Conservation (phyloP, 2,329 filamentous ascomycete species). For the Pseudogymnoascus sp. region DNA sequence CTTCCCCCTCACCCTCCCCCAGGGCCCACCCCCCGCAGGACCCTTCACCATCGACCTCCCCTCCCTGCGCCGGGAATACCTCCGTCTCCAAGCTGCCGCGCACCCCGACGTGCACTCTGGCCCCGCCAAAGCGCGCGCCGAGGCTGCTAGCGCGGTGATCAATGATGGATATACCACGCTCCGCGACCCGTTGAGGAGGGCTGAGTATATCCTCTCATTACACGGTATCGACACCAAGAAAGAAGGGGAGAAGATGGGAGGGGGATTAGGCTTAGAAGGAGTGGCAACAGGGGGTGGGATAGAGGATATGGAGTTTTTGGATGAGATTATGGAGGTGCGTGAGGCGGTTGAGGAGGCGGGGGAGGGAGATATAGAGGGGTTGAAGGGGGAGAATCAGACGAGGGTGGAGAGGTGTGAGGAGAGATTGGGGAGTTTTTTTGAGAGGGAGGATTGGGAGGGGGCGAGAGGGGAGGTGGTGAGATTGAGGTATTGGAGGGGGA, state of each 20-base stretch:
- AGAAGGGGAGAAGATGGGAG: constrained; percentile 35
- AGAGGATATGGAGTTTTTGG: constrained; percentile 60
- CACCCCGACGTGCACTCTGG: constrained; percentile 57
- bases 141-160: constrained; percentile 71
- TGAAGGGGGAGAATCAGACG: constrained; percentile 58
- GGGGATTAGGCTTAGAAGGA: background rate
- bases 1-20: constrained; percentile 71
- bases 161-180: constrained; percentile 91
- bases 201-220: constrained; percentile 74
- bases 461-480: constrained; percentile 67
- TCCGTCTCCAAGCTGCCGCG: constrained; percentile 67
- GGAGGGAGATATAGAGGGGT: constrained; percentile 53
- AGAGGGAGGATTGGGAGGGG: constrained; percentile 50
- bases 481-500: constrained; percentile 85
- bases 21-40: constrained; percentile 68
- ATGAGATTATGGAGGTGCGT: constrained; percentile 70
- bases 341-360: constrained; percentile 66
- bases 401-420: constrained; percentile 57
- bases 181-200: constrained; percentile 64
- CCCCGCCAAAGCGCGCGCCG: constrained; percentile 51
- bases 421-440: constrained; percentile 56
- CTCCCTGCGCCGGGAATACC: constrained; percentile 73
- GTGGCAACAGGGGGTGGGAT: constrained; percentile 56
- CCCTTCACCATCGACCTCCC: constrained; percentile 66
- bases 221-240: constrained; percentile 68